Base-by-base conservation (phyloP, 805 yeast species). In the Clavispora carvajalis region DNA sequence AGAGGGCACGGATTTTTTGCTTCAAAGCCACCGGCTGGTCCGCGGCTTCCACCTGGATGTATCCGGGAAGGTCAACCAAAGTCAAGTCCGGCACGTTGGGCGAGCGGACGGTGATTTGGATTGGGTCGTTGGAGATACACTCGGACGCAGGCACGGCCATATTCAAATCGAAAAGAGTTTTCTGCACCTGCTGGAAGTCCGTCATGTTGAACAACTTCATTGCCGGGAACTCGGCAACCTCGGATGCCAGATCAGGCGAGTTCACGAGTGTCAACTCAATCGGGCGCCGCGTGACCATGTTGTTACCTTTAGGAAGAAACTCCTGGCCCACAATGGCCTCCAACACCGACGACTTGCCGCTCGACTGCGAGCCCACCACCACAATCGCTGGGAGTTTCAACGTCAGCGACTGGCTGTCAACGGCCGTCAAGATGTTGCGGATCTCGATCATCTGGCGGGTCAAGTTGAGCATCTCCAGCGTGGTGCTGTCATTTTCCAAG, bases 241-340 rank as follows among this genome's bases (percentile, higher is more conserved):
- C 95, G 6, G 90, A 83, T 2, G 89, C 88, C 0, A 80, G 60
- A 9, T 65, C 70, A n/a, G 95, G 90, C 3, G 95, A 79, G 57
- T 93, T 90, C 7, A 93, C 82, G 36, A 93, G 70, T 0, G 99
- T 95, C 48, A 93, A 72, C 65, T 93, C 99, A 35, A 93, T 91
- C 1, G 99, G 99, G 53, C 99, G 76, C 60, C 98, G 78, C 0
- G 99, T 93, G 24, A 95, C 99, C 99, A 93, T 95, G 58, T 95
- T 93, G 31, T 87, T 79, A 23, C 99, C 99, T 62, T 93, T 93
- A 25, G 99, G 99, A 43, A 93, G 67, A 52, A 93, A 93, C 59
- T 93, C 97, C 52, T 86, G 95, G n/a, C 99, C 99, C 5, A 93
- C 99, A 43, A 93, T 85, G 6, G 96, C 79, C 60, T 93, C 99